Base-by-base conservation (phyloP, 2,329 filamentous ascomycete genomes). In the Stemphylium lycopersici region DNA sequence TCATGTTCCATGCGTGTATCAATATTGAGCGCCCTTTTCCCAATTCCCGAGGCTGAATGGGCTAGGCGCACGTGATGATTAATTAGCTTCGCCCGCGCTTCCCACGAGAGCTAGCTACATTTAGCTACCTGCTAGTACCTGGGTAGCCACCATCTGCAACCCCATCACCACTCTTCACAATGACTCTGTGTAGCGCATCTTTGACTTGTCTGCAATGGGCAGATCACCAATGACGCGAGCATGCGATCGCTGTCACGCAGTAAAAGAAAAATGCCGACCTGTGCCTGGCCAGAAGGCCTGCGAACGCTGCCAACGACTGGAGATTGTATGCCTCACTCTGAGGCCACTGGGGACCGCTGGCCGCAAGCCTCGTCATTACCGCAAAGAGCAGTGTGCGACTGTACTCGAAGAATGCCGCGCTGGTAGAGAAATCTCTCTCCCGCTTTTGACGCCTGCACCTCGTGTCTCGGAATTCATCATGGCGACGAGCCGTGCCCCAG, bases 301-400 rank as follows among this genome's bases (percentile, higher is more conserved):
- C 45, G 51, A 54, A 44, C 51, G 51, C n/a, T 54, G 51, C 46
- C 40, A 44, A n/a, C 46, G 51, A 20, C 51, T 54, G 20, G 39
- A 44, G 12, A 50, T 44, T 20, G 20, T 31, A 11, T 54, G 51
- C 46, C 51, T 50, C 15, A 54, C 32, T 12, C 46, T 54, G 26
- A 48, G 51, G 31, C 51, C 51, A 8, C 39, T 50, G 13, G 40
- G 39, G 18, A 54, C 40, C 12, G 51, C 51, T 26, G 51, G 51
- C 15, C 51, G 51, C 34, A 54, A 54, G 42, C 51, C 51, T 44
- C 51, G 51, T 32, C 43, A 54, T 15, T 40, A 44, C 15, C 51
- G 46, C 46, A 39, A n/a, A 44, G 46, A 45, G 11, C 26, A 32
- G 2, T n/a, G 1, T 33, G 11, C 48, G 11, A 34, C 46, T 34